Base-by-base conservation (phyloP, 2,329 filamentous ascomycete genomes). In the Incumbomyces delicatus region DNA sequence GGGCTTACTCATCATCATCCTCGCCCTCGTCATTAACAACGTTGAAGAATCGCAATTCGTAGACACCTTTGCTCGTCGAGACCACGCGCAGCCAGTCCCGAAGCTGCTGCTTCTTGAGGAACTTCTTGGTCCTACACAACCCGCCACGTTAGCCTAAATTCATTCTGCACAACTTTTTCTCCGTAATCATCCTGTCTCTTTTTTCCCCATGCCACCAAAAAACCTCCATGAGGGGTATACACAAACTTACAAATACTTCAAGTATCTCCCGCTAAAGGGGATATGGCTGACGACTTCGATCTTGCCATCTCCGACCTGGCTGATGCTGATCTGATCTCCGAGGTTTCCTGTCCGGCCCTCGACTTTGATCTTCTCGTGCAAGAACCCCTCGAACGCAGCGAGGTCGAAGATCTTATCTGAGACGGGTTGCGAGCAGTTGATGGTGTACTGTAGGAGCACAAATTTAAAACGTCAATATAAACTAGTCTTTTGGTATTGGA, bases 1-100 rank as follows among this genome's bases (percentile, higher is more conserved):
- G 4, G 8, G 22, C 81, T 80, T 95, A 98, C 73, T 98, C 92
- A 67, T 98, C 92, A 69, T 98, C 92, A 67, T 98, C 92, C 61
- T 96, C 92, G 62, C 80, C 89, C 70, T 89, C 90, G 71, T 98
- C 92, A 74, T 94, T 92, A 66, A 95, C 90, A 68, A 98, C 89
- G 80, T 98, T 98, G 88, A 94, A 98, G 89, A 98, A 98, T 79
- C 94, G 89, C 74, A 98, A 85, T 80, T 95, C 89, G 79, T 98
- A 98, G 59, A 95, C 89, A 69, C 92, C 90, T 78, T 90, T 90
- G 71, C 85, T 88, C 70, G 90, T 96, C 62, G 88, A 94, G 67
- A 98, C 92, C 63, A 98, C 90, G 66, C 92, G 89, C 68, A 98
- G 86, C 92, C 92, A 98, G 80, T 98, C 92, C 77, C 92, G 87